These are phyloP conservation scores for Cardiospermum halicacabum DNA, from an alignment of 345 rosid genomes.

Conservation along the genomic window DNA sequence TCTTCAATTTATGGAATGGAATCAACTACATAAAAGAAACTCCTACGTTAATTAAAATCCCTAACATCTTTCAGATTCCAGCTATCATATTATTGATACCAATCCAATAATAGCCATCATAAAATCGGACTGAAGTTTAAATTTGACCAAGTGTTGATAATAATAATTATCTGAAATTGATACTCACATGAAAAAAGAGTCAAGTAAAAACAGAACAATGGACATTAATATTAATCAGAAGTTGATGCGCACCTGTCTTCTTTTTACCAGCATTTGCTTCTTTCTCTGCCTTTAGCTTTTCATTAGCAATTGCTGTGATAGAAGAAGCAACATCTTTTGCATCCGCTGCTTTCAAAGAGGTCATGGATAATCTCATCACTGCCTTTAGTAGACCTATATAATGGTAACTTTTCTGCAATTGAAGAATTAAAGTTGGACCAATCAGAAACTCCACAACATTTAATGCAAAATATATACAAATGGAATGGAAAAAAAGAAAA, in stretches of 20 bases:
- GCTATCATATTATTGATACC: background rate
- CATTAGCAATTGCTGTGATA: slow-evolving; percentile 79
- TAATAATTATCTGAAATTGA: background rate
- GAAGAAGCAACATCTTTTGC: slow-evolving; percentile 86
- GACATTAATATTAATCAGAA: background rate
- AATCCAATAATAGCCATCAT: background rate
- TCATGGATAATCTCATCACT: slow-evolving; percentile 75
- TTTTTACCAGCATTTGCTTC: slow-evolving; percentile 72
- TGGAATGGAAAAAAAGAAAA: slow-evolving; percentile 4
- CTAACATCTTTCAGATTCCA: background rate
- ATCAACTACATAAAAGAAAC: background rate
- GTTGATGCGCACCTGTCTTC: slow-evolving; percentile 55
- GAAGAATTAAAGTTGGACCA: background rate
- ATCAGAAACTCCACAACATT: slow-evolving; percentile 6
- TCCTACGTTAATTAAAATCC: background rate
- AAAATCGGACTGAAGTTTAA: background rate
- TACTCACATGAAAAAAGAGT: background rate
- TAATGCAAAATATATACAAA: background rate
- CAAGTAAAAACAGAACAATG: background rate
- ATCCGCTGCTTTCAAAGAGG: slow-evolving; percentile 74
- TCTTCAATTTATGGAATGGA: too few species aligned
- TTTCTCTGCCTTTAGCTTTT: slow-evolving; percentile 84
- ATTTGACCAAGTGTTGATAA: background rate
- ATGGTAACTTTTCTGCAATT: slow-evolving; percentile 84
- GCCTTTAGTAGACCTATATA: slow-evolving; percentile 68